These are phyloP conservation scores for Pisolithus sp. DNA, from an alignment of 768 basidiomycete species.

Conservation along the genomic window DNA sequence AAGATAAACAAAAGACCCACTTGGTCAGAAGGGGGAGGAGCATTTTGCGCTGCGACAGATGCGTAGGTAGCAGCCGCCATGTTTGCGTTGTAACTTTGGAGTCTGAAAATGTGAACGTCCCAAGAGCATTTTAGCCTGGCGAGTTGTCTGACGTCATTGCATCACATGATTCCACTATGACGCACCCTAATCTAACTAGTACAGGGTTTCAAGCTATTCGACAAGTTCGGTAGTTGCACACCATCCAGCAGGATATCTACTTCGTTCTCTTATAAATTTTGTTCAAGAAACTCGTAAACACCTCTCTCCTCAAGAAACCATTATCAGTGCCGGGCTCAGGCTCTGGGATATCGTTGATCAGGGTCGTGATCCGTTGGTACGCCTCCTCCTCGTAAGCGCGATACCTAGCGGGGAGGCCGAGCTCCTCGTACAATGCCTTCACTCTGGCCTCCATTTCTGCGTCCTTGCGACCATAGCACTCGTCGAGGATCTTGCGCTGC, in stretches of 20 bases:
- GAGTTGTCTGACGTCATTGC: too few relatives aligned
- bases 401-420: conserved; percentile 63
- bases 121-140: too few relatives aligned
- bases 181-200: too few relatives aligned
- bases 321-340: conserved; percentile 32
- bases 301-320: conserved; percentile 48
- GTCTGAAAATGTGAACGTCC: too few relatives aligned
- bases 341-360: conserved; percentile 76
- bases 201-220: too few relatives aligned
- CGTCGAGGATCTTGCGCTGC: conserved; percentile 58
- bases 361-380: conserved; percentile 55
- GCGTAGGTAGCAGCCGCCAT: too few relatives aligned
- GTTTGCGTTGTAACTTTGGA: too few relatives aligned
- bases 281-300: conserved; percentile 80
- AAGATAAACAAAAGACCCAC: too few relatives aligned
- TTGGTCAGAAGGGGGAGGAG: too few relatives aligned
- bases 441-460: conserved; percentile 45
- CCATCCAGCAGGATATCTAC: conserved; percentile 22
- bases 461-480: conserved; percentile 58
- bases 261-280: conserved; percentile 75
- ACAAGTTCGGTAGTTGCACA: too few relatives aligned
- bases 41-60: too few relatives aligned
- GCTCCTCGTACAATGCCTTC: conserved; percentile 66
- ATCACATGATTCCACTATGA: too few relatives aligned
- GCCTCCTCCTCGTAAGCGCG: conserved; percentile 70